Evolutionary conservation across 1,139 yeast species (phyloP).

Genomic region (Candida gigantensis): DNA sequence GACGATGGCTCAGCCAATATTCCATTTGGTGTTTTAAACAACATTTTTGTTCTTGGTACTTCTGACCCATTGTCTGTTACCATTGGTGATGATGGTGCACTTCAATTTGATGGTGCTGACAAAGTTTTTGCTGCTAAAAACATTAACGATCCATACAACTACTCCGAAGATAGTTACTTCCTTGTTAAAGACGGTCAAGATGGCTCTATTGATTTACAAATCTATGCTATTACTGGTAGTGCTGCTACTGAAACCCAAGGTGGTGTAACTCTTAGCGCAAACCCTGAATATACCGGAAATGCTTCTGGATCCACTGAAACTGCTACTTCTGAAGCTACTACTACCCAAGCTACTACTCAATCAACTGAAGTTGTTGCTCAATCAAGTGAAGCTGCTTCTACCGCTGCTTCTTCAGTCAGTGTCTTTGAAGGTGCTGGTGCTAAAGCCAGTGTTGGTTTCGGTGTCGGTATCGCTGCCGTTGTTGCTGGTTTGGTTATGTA

Average conservation of each 20-base stretch:
- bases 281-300: constrained; percentile 23
- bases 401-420: constrained; percentile 6
- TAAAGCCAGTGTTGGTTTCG: neutral
- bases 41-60: constrained; percentile 16
- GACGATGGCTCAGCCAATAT: neutral
- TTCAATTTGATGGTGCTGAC: constrained; percentile 29
- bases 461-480: constrained; percentile 3
- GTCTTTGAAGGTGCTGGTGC: constrained; percentile 6
- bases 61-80: constrained; percentile 14
- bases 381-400: neutral
- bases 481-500: constrained; percentile 3
- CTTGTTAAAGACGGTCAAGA: too few relatives aligned
- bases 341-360: too few relatives aligned
- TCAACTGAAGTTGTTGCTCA: constrained; percentile 3
- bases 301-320: constrained; percentile 21
- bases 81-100: constrained; percentile 21
- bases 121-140: constrained; percentile 42
- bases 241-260: too few relatives aligned
- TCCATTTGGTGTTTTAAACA: constrained; percentile 2
- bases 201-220: too few relatives aligned
- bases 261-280: constrained; percentile 11
- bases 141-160: constrained; percentile 43
- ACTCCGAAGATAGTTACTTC: constrained; percentile 22
- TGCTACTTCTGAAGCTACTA: too few relatives aligned
- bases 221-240: too few relatives aligned